Evolutionary conservation across 768 basidiomycete genomes (phyloP).

Genomic region (Rhodotorula toruloides): DNA sequence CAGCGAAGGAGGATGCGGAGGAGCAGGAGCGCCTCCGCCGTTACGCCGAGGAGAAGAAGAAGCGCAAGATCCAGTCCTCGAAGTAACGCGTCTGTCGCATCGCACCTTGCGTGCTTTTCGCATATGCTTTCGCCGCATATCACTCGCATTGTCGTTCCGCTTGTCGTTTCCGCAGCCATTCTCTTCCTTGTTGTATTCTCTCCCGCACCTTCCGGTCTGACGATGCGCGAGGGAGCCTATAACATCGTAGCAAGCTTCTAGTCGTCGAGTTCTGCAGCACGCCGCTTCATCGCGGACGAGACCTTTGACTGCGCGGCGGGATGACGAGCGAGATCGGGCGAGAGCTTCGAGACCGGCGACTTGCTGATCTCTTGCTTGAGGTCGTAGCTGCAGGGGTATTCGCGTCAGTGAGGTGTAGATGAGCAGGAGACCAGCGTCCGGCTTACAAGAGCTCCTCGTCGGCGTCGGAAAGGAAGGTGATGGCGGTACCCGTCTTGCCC

Average conservation of each 20-base stretch:
- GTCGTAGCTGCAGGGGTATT: constrained; percentile 67
- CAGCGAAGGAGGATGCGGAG: constrained; percentile 27
- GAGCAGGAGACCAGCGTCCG: not conserved
- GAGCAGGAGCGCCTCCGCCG: constrained; percentile 21
- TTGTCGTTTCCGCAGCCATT: not conserved
- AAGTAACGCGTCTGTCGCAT: no score
- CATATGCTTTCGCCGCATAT: not conserved
- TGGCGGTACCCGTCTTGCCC: constrained; percentile 85
- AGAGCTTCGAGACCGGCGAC: constrained; percentile 84
- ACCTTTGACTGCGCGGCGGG: constrained; percentile 32
- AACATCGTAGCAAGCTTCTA: not conserved
- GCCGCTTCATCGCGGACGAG: constrained; percentile 12
- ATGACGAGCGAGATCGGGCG: constrained; percentile 48
- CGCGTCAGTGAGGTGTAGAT: not conserved
- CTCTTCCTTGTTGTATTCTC: not conserved
- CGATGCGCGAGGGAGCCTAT: no score
- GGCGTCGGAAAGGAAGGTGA: constrained; percentile 93
- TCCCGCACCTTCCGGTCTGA: not conserved
- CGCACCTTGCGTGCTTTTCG: no score
- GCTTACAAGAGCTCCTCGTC: constrained; percentile 82
- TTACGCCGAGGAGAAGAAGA: constrained; percentile 20
- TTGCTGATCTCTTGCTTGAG: constrained; percentile 94
- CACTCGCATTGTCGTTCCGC: no score
- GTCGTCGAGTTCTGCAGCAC: constrained; percentile 1
- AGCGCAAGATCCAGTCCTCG: no score